These are phyloP conservation scores for Mycena galericulata DNA, from an alignment of 768 basidiomycete species.

Conservation along the genomic window DNA sequence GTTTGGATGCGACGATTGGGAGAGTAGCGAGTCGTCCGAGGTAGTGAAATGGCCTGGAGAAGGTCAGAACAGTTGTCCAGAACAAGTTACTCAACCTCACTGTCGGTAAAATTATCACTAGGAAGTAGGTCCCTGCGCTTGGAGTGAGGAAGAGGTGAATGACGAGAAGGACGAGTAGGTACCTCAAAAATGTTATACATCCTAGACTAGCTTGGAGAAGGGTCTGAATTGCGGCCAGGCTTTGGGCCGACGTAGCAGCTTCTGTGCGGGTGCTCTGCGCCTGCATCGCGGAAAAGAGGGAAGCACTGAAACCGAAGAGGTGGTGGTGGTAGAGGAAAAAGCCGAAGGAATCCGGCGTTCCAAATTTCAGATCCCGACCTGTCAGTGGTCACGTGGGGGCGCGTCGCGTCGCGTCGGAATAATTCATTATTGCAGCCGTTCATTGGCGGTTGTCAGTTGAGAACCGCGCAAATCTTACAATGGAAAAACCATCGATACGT, in stretches of 20 bases:
- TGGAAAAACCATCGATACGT: too few species aligned
- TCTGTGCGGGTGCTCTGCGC: slow-evolving; percentile 50
- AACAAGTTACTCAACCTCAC: slow-evolving; percentile 47
- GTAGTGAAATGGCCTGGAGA: slow-evolving; percentile 68
- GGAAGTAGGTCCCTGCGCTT: slow-evolving; percentile 75
- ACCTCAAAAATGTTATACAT: slow-evolving; percentile 84
- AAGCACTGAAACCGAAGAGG: slow-evolving; percentile 30
- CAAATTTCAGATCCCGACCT: not conserved
- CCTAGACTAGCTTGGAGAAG: slow-evolving; percentile 79
- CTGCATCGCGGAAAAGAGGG: slow-evolving; percentile 51
- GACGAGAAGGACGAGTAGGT: slow-evolving; percentile 8
- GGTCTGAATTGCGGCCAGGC: slow-evolving; percentile 78
- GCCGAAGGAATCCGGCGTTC: not conserved
- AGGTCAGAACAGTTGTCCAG: slow-evolving; percentile 15
- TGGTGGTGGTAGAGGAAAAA: slow-evolving; percentile 18
- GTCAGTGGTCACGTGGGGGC: too few species aligned
- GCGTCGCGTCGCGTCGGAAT: slow-evolving; percentile 12
- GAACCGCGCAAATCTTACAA: too few species aligned
- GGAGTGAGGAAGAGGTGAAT: slow-evolving; percentile 7
- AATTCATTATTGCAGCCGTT: too few species aligned
- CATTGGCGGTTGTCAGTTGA: too few species aligned
- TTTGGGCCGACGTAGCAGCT: slow-evolving; percentile 62
- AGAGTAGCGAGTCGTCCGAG: slow-evolving; percentile 53
- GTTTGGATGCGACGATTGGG: slow-evolving; percentile 47
- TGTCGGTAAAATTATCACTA: slow-evolving; percentile 81